Evolutionary conservation across 192 early-diverging fungal genomes (phyloP).

Genomic region (Coemansia sp.): DNA sequence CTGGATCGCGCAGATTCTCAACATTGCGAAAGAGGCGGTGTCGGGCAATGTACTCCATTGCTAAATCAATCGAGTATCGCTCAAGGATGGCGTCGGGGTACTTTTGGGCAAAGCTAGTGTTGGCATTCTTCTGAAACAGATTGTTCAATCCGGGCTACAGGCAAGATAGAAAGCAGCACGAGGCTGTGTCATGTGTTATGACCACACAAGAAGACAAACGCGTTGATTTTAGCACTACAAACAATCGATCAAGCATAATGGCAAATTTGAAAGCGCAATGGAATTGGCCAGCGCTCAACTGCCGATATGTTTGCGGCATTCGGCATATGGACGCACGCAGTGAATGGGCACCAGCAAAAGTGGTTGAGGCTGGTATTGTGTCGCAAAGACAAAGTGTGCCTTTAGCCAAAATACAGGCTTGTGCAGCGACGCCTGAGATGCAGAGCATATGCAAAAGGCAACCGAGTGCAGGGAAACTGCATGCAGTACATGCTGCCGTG

Average conservation of each 20-base stretch:
- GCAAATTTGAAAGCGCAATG: neutral
- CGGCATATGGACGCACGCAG: neutral
- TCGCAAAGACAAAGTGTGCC: neutral
- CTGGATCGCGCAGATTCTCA: conserved; percentile 46
- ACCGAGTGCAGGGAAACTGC: neutral
- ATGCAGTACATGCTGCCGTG: neutral
- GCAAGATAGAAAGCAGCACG: neutral
- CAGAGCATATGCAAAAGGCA: neutral
- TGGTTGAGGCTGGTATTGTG: neutral
- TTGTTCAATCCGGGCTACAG: conserved; percentile 86
- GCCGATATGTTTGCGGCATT: neutral
- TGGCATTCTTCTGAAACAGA: conserved; percentile 83
- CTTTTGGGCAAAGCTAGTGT: conserved; percentile 67
- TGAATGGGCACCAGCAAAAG: neutral
- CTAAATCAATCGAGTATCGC: conserved; percentile 76
- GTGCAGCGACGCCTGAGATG: conserved; percentile 1
- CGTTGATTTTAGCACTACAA: neutral
- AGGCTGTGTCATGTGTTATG: neutral
- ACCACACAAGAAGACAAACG: neutral
- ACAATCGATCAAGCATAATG: neutral
- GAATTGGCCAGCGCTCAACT: neutral
- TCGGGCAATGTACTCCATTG: conserved; percentile 72
- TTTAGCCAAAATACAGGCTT: neutral
- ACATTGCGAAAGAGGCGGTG: conserved; percentile 69
- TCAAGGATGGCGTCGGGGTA: conserved; percentile 90